Evolutionary conservation across 2,329 filamentous ascomycete species (phyloP).

Genomic region (Colletotrichum eremochloae): DNA sequence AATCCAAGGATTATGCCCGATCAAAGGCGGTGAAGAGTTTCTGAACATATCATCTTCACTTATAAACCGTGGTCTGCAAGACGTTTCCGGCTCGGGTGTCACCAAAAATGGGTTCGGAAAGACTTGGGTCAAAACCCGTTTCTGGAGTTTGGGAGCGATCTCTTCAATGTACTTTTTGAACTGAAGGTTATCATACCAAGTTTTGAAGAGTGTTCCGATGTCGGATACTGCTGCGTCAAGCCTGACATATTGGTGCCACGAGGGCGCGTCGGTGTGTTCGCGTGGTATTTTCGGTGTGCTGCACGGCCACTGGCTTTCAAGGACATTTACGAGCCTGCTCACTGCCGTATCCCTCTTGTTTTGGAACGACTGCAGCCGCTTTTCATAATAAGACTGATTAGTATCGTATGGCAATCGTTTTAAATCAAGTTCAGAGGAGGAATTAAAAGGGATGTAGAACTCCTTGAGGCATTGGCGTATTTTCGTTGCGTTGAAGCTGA

Average conservation of each 20-base stretch:
- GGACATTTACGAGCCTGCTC: neutral
- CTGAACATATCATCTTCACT: constrained; percentile 3
- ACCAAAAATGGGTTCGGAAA: neutral
- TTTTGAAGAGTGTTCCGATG: neutral
- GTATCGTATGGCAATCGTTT: accelerated
- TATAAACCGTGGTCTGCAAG: neutral
- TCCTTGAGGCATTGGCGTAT: neutral
- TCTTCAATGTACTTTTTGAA: constrained; percentile 45
- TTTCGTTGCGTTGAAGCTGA: neutral
- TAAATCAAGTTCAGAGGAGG: neutral
- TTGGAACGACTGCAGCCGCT: neutral
- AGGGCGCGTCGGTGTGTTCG: neutral
- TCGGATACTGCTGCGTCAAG: neutral
- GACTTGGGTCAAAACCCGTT: too few species aligned
- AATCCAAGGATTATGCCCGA: neutral
- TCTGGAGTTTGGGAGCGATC: neutral
- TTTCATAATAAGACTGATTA: neutral
- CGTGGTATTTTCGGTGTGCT: neutral
- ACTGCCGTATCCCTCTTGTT: neutral
- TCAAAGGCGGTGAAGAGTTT: neutral
- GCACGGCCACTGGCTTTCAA: constrained; percentile 9
- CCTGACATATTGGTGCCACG: neutral
- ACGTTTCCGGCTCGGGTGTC: neutral
- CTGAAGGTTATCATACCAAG: constrained; percentile 47
- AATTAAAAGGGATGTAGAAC: neutral